phyloP scores from a whole-genome alignment of 176 grass and related monocot genomes.

The Aegilops bicornis region DNA sequence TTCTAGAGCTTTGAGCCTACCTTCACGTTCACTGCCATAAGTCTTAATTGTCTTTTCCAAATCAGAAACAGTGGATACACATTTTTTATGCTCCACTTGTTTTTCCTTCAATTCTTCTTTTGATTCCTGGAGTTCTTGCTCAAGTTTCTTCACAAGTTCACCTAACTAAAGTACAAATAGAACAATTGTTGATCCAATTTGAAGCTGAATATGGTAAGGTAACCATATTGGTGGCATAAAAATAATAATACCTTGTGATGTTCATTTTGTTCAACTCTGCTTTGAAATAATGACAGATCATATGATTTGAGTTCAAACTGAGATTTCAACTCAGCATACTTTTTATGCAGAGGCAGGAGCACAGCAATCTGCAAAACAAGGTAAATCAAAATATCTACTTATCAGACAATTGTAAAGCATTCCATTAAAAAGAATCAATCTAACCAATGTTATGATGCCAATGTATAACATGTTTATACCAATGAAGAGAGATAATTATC shows the following conservation, averaged over 20 bases:
- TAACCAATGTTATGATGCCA: not conserved
- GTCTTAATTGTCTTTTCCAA: slow-evolving; percentile 80
- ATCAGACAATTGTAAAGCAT: not conserved
- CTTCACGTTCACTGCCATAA: slow-evolving; percentile 78
- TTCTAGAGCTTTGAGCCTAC: slow-evolving; percentile 82
- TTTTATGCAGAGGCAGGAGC: slow-evolving; percentile 71
- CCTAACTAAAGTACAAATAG: slow-evolving; percentile 59
- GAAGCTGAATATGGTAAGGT: not conserved
- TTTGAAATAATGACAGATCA: slow-evolving; percentile 93
- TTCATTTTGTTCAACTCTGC: slow-evolving; percentile 93
- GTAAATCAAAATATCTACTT: slow-evolving; percentile 18
- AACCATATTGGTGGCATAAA: slow-evolving; percentile 21
- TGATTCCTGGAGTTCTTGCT: slow-evolving; percentile 76
- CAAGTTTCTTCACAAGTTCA: slow-evolving; percentile 84
- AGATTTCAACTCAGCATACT: slow-evolving; percentile 65
- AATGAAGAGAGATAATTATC: not conserved
- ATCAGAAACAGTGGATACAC: slow-evolving; percentile 56
- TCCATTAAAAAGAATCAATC: slow-evolving; percentile 7
- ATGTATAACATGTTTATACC: not conserved
- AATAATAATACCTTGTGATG: slow-evolving; percentile 86
- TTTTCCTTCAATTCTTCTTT: slow-evolving; percentile 65
- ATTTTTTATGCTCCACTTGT: slow-evolving; percentile 61
- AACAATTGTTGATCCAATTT: slow-evolving; percentile 14
- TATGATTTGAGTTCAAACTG: slow-evolving; percentile 93
- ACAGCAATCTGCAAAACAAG: slow-evolving; percentile 54